Percentiles rank a stretch among this genome's conserved stretches.
Evolutionary conservation across 345 rosid species (phyloP).

Genomic region (Pistacia vera): DNA sequence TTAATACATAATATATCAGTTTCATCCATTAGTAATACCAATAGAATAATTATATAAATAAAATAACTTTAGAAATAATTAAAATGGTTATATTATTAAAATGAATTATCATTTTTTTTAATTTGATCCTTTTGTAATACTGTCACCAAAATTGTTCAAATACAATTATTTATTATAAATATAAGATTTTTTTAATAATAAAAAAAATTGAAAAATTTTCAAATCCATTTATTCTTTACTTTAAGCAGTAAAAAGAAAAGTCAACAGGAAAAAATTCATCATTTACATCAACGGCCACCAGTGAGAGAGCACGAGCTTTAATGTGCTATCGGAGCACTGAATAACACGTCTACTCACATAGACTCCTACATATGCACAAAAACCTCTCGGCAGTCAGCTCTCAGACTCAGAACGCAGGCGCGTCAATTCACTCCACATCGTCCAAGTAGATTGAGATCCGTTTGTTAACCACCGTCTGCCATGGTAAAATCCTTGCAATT

Average conservation of each 20-base stretch:
- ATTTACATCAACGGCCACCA: not conserved
- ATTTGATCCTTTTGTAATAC: too few relatives aligned
- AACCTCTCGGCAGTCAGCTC: not conserved
- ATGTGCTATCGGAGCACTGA: not conserved
- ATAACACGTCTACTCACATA: not conserved
- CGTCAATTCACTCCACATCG: not conserved
- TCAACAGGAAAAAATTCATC: not conserved
- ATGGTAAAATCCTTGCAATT: conserved; percentile 3
- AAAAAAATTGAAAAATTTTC: too few relatives aligned
- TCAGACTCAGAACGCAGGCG: not conserved
- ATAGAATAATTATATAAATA: too few relatives aligned
- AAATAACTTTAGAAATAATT: too few relatives aligned
- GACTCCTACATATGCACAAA: not conserved
- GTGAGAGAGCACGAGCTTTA: conserved; percentile 11
- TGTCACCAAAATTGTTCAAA: not conserved
- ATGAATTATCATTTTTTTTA: too few relatives aligned
- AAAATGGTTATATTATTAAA: too few relatives aligned
- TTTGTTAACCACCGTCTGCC: not conserved
- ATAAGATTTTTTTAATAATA: too few relatives aligned
- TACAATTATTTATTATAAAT: too few relatives aligned
- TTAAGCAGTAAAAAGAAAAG: not conserved
- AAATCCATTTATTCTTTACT: too few relatives aligned
- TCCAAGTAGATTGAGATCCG: not conserved
- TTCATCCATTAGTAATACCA: too few relatives aligned
- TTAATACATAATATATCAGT: too few relatives aligned